Evolutionary conservation across 202 grass and related monocot genomes (phyloP).

Genomic region (Schoenoplectus tabernaemontani): DNA sequence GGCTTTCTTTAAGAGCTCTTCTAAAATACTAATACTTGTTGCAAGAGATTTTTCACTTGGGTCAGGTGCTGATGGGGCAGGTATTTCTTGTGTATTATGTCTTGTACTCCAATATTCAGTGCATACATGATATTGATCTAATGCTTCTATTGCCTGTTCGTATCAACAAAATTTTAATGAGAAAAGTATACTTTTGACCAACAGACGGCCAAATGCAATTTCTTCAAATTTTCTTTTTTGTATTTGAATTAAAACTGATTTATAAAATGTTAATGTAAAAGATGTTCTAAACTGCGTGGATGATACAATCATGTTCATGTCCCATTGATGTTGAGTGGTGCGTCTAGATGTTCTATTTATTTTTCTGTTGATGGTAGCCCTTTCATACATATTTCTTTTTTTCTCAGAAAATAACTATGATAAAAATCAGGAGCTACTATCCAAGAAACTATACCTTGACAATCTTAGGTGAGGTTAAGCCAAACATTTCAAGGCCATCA

Average conservation of each 20-base stretch:
- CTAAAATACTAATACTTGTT: constrained; percentile 34
- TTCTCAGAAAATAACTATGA: constrained; percentile 4
- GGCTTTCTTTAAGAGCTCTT: constrained; percentile 65
- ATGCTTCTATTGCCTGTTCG: constrained; percentile 47
- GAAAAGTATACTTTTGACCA: neutral
- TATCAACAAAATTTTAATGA: neutral
- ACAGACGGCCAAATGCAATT: neutral
- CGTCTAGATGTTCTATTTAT: neutral
- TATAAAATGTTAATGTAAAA: neutral
- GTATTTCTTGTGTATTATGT: constrained; percentile 22
- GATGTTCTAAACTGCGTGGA: neutral
- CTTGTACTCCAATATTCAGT: constrained; percentile 72
- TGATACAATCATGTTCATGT: neutral
- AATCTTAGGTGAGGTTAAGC: constrained; percentile 52
- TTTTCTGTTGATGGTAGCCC: neutral
- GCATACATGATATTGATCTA: constrained; percentile 44
- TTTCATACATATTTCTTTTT: neutral
- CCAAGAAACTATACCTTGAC: constrained; percentile 48
- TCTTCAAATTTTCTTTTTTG: neutral
- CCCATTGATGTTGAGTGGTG: neutral
- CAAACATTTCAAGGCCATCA: constrained; percentile 86
- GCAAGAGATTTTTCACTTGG: constrained; percentile 12
- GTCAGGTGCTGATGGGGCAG: constrained; percentile 11
- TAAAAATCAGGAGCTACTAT: constrained; percentile 8
- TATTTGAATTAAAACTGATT: neutral